phyloP scores from a whole-genome alignment of 2,329 filamentous ascomycete genomes.

The Fonsecaea erecta region DNA sequence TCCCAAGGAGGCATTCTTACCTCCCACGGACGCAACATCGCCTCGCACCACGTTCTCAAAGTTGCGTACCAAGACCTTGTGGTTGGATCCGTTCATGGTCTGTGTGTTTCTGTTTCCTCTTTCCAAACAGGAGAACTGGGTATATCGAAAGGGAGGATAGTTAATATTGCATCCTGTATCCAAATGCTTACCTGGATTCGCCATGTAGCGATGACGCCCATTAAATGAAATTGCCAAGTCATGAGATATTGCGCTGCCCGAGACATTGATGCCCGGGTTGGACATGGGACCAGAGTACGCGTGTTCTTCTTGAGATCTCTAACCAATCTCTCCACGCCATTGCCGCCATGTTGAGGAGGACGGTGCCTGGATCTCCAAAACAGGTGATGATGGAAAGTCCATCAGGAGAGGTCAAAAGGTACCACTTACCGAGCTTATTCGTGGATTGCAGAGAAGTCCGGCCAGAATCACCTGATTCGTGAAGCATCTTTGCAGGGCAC shows the following conservation, averaged over 20 bases:
- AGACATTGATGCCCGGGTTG: background rate
- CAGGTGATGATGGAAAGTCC: background rate
- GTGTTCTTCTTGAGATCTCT: background rate
- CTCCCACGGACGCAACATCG: conserved; percentile 43
- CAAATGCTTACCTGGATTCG: background rate
- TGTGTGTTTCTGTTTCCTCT: background rate
- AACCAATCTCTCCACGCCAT: background rate
- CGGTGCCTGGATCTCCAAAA: background rate
- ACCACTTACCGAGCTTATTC: background rate
- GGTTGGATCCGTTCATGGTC: background rate
- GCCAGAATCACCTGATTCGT: background rate
- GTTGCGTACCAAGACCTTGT: conserved; percentile 29
- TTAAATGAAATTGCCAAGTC: background rate
- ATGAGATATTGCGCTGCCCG: background rate
- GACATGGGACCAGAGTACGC: background rate
- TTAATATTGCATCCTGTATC: background rate
- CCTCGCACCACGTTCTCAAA: conserved; percentile 38
- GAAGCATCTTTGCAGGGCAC: background rate
- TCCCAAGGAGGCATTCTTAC: conserved; percentile 48
- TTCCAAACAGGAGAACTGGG: background rate
- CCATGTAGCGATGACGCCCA: background rate
- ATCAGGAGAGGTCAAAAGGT: background rate
- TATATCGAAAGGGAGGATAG: background rate
- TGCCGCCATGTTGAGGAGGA: background rate
- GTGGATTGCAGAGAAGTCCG: background rate